Base-by-base conservation (phyloP, 352 stramenopile genomes). In the Blastocystis sp. region DNA sequence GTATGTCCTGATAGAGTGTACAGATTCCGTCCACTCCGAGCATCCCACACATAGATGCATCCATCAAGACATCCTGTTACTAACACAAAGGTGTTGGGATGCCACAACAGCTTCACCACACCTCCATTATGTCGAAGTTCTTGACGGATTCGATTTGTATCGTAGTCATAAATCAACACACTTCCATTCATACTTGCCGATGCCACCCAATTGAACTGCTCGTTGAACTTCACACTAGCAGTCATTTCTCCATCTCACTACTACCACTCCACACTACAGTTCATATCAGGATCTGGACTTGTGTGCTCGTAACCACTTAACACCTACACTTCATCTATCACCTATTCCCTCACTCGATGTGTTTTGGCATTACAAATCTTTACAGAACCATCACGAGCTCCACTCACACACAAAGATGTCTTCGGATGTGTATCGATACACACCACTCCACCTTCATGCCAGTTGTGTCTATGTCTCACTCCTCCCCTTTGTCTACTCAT, bases 11-110 rank as follows among this genome's bases (percentile, higher is more conserved):
- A 68, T 22, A 84, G 51, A 48, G 57, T 84, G 30, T 84, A 64
- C 4, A 84, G 27, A 51, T 68, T 62, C 33, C 48, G 33, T 40
- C 73, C 73, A 30, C 27, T 64, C 44, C 73, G 73, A 9, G 22
- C 73, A 56, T 84, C 54, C 73, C 73, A 84, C 5, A 84, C 48
- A 64, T 84, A 84, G n/a, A 84, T 44, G 33, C 73, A 84, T 11
- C 73, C 73, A 48, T 84, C 73, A 37, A 84, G 44, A 68, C 73
- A 84, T 11, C 73, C 73, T 64, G 73, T 84, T 19, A 84, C 73
- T 15, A 84, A 30, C 33, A 84, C 73, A 35, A 84, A 24, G 51
- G 37, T 19, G 33, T 84, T 84, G 7, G 73, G 73, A 64, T 84
- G 73, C 73, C 73, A 84, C 51, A 24, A 30, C 51, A 84, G n/a